Conservation (phyloP, 306 rosid genomes). For the Fagus sylvatica region DNA sequence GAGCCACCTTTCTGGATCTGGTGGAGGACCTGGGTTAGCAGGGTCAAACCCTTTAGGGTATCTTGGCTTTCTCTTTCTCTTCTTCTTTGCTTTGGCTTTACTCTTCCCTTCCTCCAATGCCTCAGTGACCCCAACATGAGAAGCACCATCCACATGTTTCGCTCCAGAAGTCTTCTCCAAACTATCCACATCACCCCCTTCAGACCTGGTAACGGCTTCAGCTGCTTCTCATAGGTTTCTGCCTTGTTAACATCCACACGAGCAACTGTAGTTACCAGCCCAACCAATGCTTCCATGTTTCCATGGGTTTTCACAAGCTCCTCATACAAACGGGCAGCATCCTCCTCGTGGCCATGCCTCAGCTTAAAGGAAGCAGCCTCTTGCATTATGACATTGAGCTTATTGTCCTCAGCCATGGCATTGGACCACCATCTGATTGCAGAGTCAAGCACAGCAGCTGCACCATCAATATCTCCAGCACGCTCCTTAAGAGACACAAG, state of each 20-base stretch:
- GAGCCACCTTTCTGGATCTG: constrained; percentile 99
- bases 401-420: constrained; percentile 85
- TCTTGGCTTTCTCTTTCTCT: constrained; percentile 96
- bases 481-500: constrained; percentile 88
- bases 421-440: constrained; percentile 95
- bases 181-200: constrained; percentile 79
- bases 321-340: constrained; percentile 76
- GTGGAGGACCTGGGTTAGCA: constrained; percentile 94
- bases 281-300: constrained; percentile 81
- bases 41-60: constrained; percentile 98
- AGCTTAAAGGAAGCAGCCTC: constrained; percentile 94
- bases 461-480: constrained; percentile 88
- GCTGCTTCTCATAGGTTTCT: constrained; percentile 79
- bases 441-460: constrained; percentile 77
- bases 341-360: constrained; percentile 81
- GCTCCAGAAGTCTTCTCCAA: constrained; percentile 89
- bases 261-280: constrained; percentile 81
- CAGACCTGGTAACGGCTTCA: constrained; percentile 76
- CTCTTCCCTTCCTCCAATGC: constrained; percentile 70
- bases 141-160: constrained; percentile 59
- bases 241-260: constrained; percentile 82
- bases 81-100: constrained; percentile 79
- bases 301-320: constrained; percentile 86
- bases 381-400: constrained; percentile 71
- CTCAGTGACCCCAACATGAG: constrained; percentile 47